Evolutionary conservation across 306 rosid species (phyloP).

Genomic region (Elaeagnus macrophylla): DNA sequence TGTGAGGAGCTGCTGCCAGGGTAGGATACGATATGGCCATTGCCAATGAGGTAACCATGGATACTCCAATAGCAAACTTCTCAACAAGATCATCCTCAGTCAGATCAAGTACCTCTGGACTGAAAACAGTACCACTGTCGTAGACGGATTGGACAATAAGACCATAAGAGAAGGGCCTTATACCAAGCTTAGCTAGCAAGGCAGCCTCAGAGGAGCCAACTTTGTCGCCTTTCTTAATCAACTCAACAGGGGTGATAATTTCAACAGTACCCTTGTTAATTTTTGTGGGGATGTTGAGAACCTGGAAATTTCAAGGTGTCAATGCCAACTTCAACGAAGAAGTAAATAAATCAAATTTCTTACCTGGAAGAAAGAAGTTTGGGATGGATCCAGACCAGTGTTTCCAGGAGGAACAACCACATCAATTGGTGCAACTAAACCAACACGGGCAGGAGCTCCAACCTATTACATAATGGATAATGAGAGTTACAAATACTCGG

Average conservation of each 20-base stretch:
- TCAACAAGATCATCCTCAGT: conserved; percentile 68
- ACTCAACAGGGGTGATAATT: conserved; percentile 92
- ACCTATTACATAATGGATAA: conserved; percentile 29
- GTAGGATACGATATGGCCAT: conserved; percentile 76
- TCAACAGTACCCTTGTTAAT: conserved; percentile 95
- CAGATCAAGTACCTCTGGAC: conserved; percentile 81
- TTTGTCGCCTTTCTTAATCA: conserved; percentile 88
- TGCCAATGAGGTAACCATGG: conserved; percentile 63
- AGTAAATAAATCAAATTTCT: background rate
- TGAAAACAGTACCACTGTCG: conserved; percentile 73
- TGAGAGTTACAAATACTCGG: no score
- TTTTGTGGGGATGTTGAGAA: conserved; percentile 77
- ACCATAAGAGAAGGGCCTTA: conserved; percentile 90
- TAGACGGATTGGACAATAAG: conserved; percentile 62
- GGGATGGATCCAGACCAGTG: conserved; percentile 93
- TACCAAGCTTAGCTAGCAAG: conserved; percentile 81
- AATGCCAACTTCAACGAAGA: background rate
- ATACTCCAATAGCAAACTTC: conserved; percentile 70
- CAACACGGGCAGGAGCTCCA: conserved; percentile 99
- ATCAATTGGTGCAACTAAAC: conserved; percentile 91
- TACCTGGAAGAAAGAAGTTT: conserved; percentile 96
- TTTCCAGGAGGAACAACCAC: conserved; percentile 90
- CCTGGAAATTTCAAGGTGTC: conserved; percentile 30
- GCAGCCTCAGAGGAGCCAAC: conserved; percentile 96
- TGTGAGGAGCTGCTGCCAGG: conserved; percentile 82